These are phyloP conservation scores for Naganishia sp. DNA, from an alignment of 1,284 basidiomycete species.

Conservation along the genomic window DNA sequence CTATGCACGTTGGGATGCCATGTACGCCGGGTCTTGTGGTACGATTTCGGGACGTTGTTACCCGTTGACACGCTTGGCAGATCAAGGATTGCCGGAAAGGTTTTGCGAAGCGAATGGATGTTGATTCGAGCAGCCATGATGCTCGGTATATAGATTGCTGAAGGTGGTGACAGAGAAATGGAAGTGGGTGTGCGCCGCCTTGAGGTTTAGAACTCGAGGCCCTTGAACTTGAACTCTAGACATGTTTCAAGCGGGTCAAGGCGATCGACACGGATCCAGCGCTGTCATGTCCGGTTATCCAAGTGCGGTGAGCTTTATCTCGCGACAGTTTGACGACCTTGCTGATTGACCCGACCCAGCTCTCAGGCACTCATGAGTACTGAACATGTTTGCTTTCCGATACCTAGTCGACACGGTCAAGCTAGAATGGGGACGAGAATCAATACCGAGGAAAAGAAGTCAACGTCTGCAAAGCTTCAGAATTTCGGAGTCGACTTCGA, in stretches of 20 bases:
- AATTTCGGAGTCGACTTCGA: no score
- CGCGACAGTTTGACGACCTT: no score
- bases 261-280: slow-evolving; percentile 2
- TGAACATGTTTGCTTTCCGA: no score
- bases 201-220: no score
- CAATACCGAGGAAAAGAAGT: no score
- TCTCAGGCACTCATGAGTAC: no score
- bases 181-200: no score
- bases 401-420: no score
- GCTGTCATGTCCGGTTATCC: background rate
- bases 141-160: background rate
- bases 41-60: slow-evolving; percentile 88
- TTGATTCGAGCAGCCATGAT: slow-evolving; percentile 23
- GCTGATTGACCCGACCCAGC: no score
- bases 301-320: no score
- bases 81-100: slow-evolving; percentile 47
- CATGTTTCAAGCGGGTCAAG: background rate
- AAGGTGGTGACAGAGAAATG: background rate
- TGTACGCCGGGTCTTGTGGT: slow-evolving; percentile 82
- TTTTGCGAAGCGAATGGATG: slow-evolving; percentile 36
- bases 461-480: no score
- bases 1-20: slow-evolving; percentile 84
- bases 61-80: slow-evolving; percentile 56
- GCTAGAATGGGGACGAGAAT: no score
- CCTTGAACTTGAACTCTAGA: background rate